Evolutionary conservation across 2,329 filamentous ascomycete species (phyloP).

Genomic region (Penicillium expansum): DNA sequence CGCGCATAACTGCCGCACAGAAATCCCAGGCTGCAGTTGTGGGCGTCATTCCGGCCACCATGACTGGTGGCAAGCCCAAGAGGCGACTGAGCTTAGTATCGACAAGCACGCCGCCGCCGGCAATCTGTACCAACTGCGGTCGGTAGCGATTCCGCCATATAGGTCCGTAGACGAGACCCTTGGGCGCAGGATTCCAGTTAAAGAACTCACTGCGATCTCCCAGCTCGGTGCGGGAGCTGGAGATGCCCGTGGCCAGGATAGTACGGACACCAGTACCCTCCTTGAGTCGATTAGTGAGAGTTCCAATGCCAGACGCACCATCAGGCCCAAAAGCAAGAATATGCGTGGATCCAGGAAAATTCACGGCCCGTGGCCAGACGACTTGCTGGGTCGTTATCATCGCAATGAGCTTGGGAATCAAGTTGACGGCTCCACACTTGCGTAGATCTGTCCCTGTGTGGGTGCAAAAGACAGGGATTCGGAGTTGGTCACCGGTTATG

Average conservation of each 20-base stretch:
- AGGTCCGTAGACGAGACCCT: not conserved
- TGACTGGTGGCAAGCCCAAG: conserved; percentile 76
- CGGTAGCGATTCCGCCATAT: not conserved
- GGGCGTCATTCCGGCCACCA: conserved; percentile 92
- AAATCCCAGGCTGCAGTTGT: conserved; percentile 88
- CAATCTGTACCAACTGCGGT: not conserved
- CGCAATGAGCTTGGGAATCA: conserved; percentile 25
- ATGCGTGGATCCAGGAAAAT: conserved; percentile 30
- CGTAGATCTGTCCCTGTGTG: not conserved
- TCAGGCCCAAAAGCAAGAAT: conserved; percentile 37
- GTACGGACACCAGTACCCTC: conserved; percentile 27
- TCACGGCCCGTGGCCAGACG: conserved; percentile 26
- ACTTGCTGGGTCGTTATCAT: conserved; percentile 29
- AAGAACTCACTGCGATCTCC: not conserved
- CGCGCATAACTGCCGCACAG: conserved; percentile 87
- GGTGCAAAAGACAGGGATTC: not conserved
- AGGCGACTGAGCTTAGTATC: conserved; percentile 95
- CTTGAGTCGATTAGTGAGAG: conserved; percentile 28
- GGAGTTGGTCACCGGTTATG: conserved; percentile 15
- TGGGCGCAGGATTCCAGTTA: not conserved
- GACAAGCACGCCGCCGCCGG: conserved; percentile 50
- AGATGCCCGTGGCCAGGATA: not conserved
- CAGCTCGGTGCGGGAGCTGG: not conserved
- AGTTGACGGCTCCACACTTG: conserved; percentile 3
- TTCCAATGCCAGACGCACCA: conserved; percentile 28